A percentile compares a stretch with the other conserved stretches of the same genome.
These are phyloP conservation scores for Monosporascus sp. DNA, from an alignment of 2,329 filamentous ascomycete genomes.

Conservation along the genomic window DNA sequence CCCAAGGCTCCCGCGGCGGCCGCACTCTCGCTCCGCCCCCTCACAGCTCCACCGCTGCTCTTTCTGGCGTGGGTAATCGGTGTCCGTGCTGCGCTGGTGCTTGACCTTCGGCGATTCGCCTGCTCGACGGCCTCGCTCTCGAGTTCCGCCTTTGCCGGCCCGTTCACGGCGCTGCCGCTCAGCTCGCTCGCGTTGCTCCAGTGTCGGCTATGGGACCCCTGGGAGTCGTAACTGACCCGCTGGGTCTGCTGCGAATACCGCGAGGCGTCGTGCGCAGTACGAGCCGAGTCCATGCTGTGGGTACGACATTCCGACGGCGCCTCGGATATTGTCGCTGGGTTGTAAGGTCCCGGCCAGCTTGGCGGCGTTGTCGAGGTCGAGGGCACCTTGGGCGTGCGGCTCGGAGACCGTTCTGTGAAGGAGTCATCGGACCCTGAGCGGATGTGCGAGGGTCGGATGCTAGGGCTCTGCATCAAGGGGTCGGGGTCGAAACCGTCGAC, in stretches of 20 bases:
- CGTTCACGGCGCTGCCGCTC: slow-evolving; percentile 27
- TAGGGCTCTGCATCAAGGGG: slow-evolving; percentile 31
- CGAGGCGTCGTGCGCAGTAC: slow-evolving; percentile 18
- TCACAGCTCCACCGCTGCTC: slow-evolving; percentile 11
- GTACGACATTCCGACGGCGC: slow-evolving; percentile 17
- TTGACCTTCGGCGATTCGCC: slow-evolving; percentile 32
- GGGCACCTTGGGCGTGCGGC: slow-evolving; percentile 12
- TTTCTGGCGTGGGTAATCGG: slow-evolving; percentile 10
- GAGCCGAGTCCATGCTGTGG: slow-evolving; percentile 24
- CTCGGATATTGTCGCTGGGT: slow-evolving; percentile 10
- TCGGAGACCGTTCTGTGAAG: slow-evolving; percentile 9
- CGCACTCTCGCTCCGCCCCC: slow-evolving; percentile 12
- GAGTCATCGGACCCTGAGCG: slow-evolving; percentile 17
- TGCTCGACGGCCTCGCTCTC: slow-evolving; percentile 27
- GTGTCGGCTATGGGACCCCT: slow-evolving; percentile 34
- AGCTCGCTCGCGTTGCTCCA: slow-evolving; percentile 41
- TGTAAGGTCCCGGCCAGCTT: slow-evolving; percentile 13
- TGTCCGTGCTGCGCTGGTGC: slow-evolving; percentile 14
- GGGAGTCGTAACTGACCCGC: slow-evolving; percentile 33
- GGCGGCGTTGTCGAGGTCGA: slow-evolving; percentile 19
- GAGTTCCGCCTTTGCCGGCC: slow-evolving; percentile 33
- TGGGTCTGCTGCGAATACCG: slow-evolving; percentile 12
- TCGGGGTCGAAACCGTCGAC: slow-evolving; percentile 38
- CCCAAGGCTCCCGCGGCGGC: slow-evolving; percentile 21
- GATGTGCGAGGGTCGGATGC: slow-evolving; percentile 12